Percentiles rank a stretch among this genome's conserved stretches.
phyloP scores from a whole-genome alignment of 2,329 filamentous ascomycete genomes.

The Dothiorella sarmentorum region DNA sequence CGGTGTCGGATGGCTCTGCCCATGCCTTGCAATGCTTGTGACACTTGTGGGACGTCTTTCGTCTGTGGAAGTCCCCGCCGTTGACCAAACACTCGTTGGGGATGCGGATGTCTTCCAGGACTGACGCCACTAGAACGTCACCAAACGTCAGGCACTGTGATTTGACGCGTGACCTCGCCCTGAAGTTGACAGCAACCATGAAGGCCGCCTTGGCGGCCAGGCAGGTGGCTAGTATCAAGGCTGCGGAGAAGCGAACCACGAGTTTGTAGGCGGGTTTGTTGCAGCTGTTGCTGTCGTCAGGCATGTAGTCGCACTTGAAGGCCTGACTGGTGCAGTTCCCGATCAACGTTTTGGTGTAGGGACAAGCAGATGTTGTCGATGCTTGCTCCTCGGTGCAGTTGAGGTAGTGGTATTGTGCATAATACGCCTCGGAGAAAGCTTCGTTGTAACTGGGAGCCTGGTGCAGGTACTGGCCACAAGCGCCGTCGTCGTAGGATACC shows the following conservation, averaged over 20 bases:
- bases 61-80: constrained; percentile 25
- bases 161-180: constrained; percentile 26
- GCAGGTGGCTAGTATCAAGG: constrained; percentile 26
- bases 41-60: constrained; percentile 25
- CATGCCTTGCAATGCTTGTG: constrained; percentile 31
- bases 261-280: background rate
- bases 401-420: too few relatives aligned
- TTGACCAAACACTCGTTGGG: constrained; percentile 31
- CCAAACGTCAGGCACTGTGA: constrained; percentile 30
- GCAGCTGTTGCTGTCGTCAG: too few relatives aligned
- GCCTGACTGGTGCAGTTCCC: too few relatives aligned
- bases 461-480: too few relatives aligned
- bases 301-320: too few relatives aligned
- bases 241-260: constrained; percentile 30
- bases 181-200: constrained; percentile 28
- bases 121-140: constrained; percentile 29
- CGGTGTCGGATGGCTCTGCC: background rate
- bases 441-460: too few relatives aligned
- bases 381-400: too few relatives aligned
- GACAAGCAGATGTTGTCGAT: too few relatives aligned
- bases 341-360: too few relatives aligned
- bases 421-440: too few relatives aligned
- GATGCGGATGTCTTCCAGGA: constrained; percentile 26
- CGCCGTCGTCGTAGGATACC: too few relatives aligned
- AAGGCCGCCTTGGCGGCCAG: constrained; percentile 29